Evolutionary conservation across 1,284 basidiomycete genomes (phyloP).

Genomic region (Cryptococcus sp.): DNA sequence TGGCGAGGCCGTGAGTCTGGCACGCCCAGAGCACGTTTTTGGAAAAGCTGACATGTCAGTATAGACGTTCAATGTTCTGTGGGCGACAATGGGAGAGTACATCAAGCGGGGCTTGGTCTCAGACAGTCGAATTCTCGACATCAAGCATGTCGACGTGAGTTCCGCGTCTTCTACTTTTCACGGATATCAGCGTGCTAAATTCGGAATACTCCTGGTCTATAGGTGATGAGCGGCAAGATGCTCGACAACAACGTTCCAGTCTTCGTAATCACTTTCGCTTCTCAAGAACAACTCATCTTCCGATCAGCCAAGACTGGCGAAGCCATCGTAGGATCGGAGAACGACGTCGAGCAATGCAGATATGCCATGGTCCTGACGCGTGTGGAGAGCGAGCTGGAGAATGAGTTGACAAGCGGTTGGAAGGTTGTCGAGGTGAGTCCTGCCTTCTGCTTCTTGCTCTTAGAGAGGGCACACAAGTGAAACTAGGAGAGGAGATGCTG

Average conservation of each 20-base stretch:
- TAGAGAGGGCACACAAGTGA: background rate
- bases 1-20: conserved; percentile 83
- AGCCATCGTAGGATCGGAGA: conserved; percentile 80
- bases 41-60: background rate
- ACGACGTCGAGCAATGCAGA: conserved; percentile 86
- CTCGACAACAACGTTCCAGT: conserved; percentile 88
- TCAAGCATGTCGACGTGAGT: conserved; percentile 85
- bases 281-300: conserved; percentile 93
- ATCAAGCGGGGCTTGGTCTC: conserved; percentile 84
- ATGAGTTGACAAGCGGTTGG: conserved; percentile 96
- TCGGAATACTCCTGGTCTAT: background rate
- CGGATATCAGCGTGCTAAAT: background rate
- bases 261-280: conserved; percentile 89
- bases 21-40: background rate
- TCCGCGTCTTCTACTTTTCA: background rate
- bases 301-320: conserved; percentile 84
- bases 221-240: conserved; percentile 64
- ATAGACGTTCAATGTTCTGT: conserved; percentile 92
- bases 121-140: conserved; percentile 89
- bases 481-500: conserved; percentile 2
- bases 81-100: conserved; percentile 97
- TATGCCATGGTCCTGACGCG: conserved; percentile 93
- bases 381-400: conserved; percentile 78
- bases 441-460: background rate
- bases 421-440: conserved; percentile 86